Evolutionary conservation across 2,329 filamentous ascomycete species (phyloP).

Genomic region (Aureobasidium lini): DNA sequence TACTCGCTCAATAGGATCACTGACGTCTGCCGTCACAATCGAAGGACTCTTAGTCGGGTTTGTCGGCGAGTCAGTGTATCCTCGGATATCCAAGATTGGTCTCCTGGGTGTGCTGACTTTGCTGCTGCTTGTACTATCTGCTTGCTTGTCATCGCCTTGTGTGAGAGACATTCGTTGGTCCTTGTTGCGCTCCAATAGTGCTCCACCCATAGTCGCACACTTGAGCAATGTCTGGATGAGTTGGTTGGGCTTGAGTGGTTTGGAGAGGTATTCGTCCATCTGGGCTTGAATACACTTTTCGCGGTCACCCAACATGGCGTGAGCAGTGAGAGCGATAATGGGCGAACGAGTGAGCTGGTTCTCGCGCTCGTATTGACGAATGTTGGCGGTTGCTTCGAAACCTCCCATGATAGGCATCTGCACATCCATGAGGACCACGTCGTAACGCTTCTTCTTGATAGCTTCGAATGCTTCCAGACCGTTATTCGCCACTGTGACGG

Average conservation of each 20-base stretch:
- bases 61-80: constrained; percentile 62
- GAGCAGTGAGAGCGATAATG: constrained; percentile 92
- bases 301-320: constrained; percentile 96
- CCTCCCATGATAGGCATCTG: constrained; percentile 99
- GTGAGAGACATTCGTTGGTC: constrained; percentile 30
- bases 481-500: constrained; percentile 88
- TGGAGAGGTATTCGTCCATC: constrained; percentile 98
- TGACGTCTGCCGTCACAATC: constrained; percentile 50
- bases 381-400: constrained; percentile 94
- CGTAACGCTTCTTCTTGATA: constrained; percentile 87
- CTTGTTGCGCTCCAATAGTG: constrained; percentile 69
- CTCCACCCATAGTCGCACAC: constrained; percentile 84
- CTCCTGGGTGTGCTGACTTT: constrained; percentile 16
- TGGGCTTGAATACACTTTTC: constrained; percentile 98
- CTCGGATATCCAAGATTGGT: constrained; percentile 47
- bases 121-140: neutral
- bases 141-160: constrained; percentile 8
- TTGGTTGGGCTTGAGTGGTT: constrained; percentile 92
- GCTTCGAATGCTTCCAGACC: constrained; percentile 87
- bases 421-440: constrained; percentile 97
- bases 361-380: constrained; percentile 85
- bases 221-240: constrained; percentile 97
- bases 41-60: constrained; percentile 56
- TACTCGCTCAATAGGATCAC: constrained; percentile 54
- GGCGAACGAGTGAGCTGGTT: constrained; percentile 76